Base-by-base conservation (phyloP, 345 rosid genomes). In the Eucalyptus marginata region DNA sequence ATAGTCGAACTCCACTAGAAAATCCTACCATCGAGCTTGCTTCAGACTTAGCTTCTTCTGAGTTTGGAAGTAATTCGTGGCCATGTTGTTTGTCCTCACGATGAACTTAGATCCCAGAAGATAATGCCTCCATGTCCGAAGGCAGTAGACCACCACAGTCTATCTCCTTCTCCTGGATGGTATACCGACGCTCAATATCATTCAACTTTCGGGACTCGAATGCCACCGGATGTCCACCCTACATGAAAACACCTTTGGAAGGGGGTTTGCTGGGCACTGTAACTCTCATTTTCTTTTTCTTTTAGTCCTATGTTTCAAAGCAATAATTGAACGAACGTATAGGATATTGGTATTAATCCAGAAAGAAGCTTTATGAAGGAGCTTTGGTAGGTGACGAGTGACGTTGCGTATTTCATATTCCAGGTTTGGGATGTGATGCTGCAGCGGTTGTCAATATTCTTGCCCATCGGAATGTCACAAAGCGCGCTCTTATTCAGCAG, bases 361-460 rank as follows among this genome's bases (percentile, higher is more conserved):
- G 81, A 43, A 33, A 71, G 81, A 33, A 36, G 81, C 13, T 33
- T 33, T 33, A 17, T 33, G 20, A 46, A 27, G 59, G 64, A 66
- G 13, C 83, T 66, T 89, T 86, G 51, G 16, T 22, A 64, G 80
- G 33, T 62, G 86, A n/a, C 43, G 13, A 49, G 88, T 25, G 13
- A 52, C 16, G 10, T 87, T 15, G 16, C 40, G 25, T 36, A 24
- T 51, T 87, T 87, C 80, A 24, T 44, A 36, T 62, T 88, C 33
- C 90, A 94, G 95, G 96, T 68, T 90, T 92, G 49, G 98, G 96
- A 71, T 93, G 95, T 49, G 96, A 96, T 89, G 92, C 91, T 51
- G 66, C 92, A 8, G 91, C 89, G 0, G 96, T 96, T 89, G 90
- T 96, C 89, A 91, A 93, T 86, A 91, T 96, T 90, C 93, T 96